Evolutionary conservation across 1,284 basidiomycete genomes (phyloP).

Genomic region (Puccinia coronata): DNA sequence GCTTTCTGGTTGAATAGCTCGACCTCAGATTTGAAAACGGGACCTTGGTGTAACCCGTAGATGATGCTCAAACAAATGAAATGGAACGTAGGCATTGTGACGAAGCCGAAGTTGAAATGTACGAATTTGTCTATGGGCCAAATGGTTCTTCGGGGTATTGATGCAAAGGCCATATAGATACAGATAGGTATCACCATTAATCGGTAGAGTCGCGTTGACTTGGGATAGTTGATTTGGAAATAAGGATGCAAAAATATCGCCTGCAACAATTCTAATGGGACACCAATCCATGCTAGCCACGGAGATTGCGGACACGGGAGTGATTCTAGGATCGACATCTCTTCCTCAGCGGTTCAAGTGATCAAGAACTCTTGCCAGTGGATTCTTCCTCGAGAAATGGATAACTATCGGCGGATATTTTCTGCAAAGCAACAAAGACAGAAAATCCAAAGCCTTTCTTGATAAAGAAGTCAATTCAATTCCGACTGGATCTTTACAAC

Average conservation of each 20-base stretch:
- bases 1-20: constrained; percentile 21
- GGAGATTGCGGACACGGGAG: constrained; percentile 41
- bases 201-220: constrained; percentile 15
- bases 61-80: constrained; percentile 40
- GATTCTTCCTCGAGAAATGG: background rate
- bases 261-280: constrained; percentile 22
- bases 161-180: constrained; percentile 46
- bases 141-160: constrained; percentile 23
- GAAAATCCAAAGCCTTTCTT: background rate
- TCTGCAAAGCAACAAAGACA: background rate
- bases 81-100: constrained; percentile 43
- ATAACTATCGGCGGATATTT: background rate
- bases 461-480: background rate
- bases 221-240: constrained; percentile 35
- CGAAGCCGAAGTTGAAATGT: constrained; percentile 44
- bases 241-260: constrained; percentile 41
- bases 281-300: constrained; percentile 12
- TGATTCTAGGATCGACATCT: constrained; percentile 23
- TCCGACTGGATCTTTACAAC: background rate
- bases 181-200: constrained; percentile 24
- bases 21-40: constrained; percentile 41
- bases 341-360: background rate
- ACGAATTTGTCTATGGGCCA: constrained; percentile 12
- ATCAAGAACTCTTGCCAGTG: background rate
- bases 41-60: constrained; percentile 37